Evolutionary conservation across 257 asterid species (phyloP).

Genomic region (Ligustrum vulgare): DNA sequence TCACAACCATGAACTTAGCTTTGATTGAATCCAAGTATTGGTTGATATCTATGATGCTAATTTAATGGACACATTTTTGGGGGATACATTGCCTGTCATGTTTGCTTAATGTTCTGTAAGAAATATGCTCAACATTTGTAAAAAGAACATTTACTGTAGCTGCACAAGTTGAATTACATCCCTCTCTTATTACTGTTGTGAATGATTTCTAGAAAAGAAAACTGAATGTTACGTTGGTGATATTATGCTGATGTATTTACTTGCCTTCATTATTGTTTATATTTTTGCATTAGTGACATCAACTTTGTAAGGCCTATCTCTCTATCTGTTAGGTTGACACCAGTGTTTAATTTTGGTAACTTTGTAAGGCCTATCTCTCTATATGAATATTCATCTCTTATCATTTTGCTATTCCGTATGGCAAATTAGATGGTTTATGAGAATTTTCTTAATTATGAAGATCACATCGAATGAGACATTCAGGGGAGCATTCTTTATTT

Average conservation of each 20-base stretch:
- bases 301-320: not conserved
- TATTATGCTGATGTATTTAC: not conserved
- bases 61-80: not conserved
- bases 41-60: not conserved
- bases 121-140: not conserved
- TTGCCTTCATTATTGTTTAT: not conserved
- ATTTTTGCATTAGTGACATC: not conserved
- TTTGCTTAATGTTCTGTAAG: not conserved
- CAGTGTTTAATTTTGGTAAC: not conserved
- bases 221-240: not conserved
- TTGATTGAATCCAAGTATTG: not conserved
- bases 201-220: not conserved
- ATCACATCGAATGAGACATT: not conserved
- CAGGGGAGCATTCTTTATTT: not conserved
- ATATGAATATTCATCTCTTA: not conserved
- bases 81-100: not conserved
- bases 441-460: not conserved
- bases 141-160: not conserved
- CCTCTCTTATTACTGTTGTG: not conserved
- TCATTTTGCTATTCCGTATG: not conserved
- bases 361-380: not conserved
- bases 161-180: not conserved
- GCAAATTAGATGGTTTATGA: not conserved
- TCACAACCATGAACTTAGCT: not conserved
- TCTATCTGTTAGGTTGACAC: not conserved